Base-by-base conservation (phyloP, 768 basidiomycete genomes). In the Phlebiopsis flavidoalba region DNA sequence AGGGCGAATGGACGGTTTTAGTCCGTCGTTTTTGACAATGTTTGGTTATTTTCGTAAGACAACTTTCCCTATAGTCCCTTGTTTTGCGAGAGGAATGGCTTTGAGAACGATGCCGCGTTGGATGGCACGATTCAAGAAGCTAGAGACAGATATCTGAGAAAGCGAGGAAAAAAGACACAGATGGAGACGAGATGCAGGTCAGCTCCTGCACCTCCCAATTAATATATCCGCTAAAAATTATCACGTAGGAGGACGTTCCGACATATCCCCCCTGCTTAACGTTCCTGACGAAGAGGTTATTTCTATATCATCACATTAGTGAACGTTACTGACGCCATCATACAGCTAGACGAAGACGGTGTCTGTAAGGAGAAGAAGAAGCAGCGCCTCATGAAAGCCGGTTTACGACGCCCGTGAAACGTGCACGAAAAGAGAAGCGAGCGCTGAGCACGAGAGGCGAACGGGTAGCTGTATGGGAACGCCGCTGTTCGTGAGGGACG, bases 201-300 rank as follows among this genome's bases (percentile, higher is more conserved):
- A 31, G 77, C 65, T 1, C 26, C 12, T 15, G 24, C 59, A 49
- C 62, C 57, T 51, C 19, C 48, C 22, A 2, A 11, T n/a, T 31
- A 53, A 8, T 35, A 48, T 64, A 15, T 33, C 3, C 22, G 21
- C 56, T 51, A 40, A 53, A 11, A 26, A 54, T 33, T 57, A 11
- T 4, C 15, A n/a, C 33, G 47, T 68, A 88, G 81, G 90, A 93
- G 69, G 95, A 95, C 60, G 83, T 78, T 48, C 79, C 93, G 1
- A 84, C 86, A 0, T 99, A 95, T n/a, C n/a, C 77, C 95, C 93
- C 19, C 80, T 99, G 1, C 78, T 96, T n/a, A 93, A 97, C 67
- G 79, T 89, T 1, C 94, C 95, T 0, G 97, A 99, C 72, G 87
- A 83, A 6, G 90, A 96, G 60, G 88, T 95, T 3, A 63, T 63